Conservation (phyloP, 257 asterid genomes). For the Ligustrum vulgare region DNA sequence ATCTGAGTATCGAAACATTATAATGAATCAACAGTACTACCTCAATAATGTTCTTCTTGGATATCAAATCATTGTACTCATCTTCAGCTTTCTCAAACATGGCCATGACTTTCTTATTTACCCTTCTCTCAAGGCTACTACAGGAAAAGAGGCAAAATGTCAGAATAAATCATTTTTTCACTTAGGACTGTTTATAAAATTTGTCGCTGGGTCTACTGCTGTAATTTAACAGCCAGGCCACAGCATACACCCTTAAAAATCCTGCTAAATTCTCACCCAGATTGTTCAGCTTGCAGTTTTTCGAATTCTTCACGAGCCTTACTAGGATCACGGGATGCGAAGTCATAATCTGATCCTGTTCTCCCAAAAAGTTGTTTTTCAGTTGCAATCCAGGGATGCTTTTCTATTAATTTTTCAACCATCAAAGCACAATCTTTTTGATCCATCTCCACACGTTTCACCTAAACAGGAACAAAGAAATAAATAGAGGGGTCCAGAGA, state of each 20-base stretch:
- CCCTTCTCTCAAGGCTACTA: too few relatives aligned
- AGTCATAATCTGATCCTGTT: conserved; percentile 93
- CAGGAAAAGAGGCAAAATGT: too few relatives aligned
- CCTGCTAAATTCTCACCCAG: conserved; percentile 63
- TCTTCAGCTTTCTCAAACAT: too few relatives aligned
- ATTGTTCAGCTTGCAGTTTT: conserved; percentile 79
- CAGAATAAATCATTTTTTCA: too few relatives aligned
- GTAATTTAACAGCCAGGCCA: background rate
- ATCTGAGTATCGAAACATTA: conserved; percentile 13
- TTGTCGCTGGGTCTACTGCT: too few relatives aligned
- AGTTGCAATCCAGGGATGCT: conserved; percentile 89
- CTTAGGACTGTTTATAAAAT: too few relatives aligned
- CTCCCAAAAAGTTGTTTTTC: conserved; percentile 96
- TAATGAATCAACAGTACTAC: conserved; percentile 39
- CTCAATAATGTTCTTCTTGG: too few relatives aligned
- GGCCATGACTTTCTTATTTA: too few relatives aligned
- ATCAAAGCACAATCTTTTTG: conserved; percentile 77
- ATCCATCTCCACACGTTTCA: too few relatives aligned
- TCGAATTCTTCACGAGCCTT: conserved; percentile 69
- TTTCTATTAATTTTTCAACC: conserved; percentile 86
- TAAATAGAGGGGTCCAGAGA: too few relatives aligned
- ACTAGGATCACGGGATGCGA: conserved; percentile 71
- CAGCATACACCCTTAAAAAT: conserved; percentile 8
- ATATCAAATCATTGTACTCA: too few relatives aligned
- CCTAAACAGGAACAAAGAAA: too few relatives aligned